These are phyloP conservation scores for Zygoascus sp. DNA, from an alignment of 1,139 yeast genomes.

Conservation along the genomic window DNA sequence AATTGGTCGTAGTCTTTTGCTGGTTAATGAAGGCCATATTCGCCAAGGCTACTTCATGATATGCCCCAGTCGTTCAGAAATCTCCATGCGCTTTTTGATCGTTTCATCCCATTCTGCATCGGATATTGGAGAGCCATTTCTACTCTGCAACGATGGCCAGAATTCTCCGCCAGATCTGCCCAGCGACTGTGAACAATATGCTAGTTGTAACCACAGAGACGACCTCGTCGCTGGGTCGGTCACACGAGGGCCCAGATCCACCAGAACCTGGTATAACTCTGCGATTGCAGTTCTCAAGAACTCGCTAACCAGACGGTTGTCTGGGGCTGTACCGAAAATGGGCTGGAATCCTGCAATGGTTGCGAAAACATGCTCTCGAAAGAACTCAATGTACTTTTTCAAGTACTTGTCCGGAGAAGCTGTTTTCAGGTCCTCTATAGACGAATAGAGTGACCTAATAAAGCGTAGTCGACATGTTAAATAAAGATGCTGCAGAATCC, in stretches of 20 bases:
- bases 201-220: conserved; percentile 64
- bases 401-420: conserved; percentile 57
- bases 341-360: conserved; percentile 64
- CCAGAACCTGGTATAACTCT: conserved; percentile 36
- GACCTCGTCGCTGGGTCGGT: conserved; percentile 47
- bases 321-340: conserved; percentile 41
- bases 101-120: conserved; percentile 39
- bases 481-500: conserved; percentile 30
- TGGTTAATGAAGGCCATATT: too few relatives aligned
- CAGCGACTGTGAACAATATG: conserved; percentile 72
- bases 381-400: conserved; percentile 74
- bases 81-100: conserved; percentile 37
- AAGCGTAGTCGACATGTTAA: conserved; percentile 35
- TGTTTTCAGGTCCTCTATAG: conserved; percentile 50
- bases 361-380: conserved; percentile 75
- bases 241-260: conserved; percentile 38
- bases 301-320: conserved; percentile 34
- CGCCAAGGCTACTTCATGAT: conserved; percentile 10
- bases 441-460: conserved; percentile 44
- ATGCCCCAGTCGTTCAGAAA: conserved; percentile 29
- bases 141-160: conserved; percentile 36
- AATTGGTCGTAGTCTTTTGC: too few relatives aligned
- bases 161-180: conserved; percentile 69
- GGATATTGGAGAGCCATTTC: conserved; percentile 26
- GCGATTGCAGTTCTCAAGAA: conserved; percentile 41